Base-by-base conservation (phyloP, 1,284 basidiomycete genomes). In the Microbotryomycetes sp. region DNA sequence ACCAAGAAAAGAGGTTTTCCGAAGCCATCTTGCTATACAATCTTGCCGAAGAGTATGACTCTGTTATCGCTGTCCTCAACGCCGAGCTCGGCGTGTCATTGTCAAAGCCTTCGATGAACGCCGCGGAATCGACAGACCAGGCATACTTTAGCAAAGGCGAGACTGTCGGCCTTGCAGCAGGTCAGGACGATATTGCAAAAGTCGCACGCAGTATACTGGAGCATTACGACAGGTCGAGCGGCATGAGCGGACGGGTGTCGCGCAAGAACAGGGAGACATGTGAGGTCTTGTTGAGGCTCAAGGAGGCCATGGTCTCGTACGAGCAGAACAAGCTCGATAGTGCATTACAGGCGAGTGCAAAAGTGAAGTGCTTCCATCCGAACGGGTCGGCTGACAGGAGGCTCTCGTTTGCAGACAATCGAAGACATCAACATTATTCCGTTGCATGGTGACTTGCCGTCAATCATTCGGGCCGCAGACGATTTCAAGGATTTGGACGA, bases 1-100 rank as follows among this genome's bases (percentile, higher is more conserved):
- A 87, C 81, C 75, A 84, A 52, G 80, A 82, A 64, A 76, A 79
- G 54, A 86, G 88, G 29, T 85, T 89, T 48, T 82, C 86, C 5
- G 91, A 97, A 74, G 91, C 92, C 2, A 92, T 98, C 77, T 88
- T 94, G 75, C 79, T 99, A 51, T 97, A 91, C 79, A 94, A 97
- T 76, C 84, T 97, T 41, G 91, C 93, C 0, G 89, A 90, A 45
- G 89, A 96, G 66, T 92, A 93, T 74, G 79, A 85, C 54, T 89
- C 87, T 29, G 94, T 98, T 52, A 83, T 97, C 45, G 81, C 84
- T 7, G 91, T 90, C 61, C 85, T 98, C 48, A 91, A 91, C 47
- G 85, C 86, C 59, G 89, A 91, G 3, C 81, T 99, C 0, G 91
- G 92, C n/a, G 87, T 86, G 70, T 86, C 87, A 1, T 80, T 94